Conservation (phyloP, 495 filamentous ascomycete species). For the Cercophora newfieldiana region DNA sequence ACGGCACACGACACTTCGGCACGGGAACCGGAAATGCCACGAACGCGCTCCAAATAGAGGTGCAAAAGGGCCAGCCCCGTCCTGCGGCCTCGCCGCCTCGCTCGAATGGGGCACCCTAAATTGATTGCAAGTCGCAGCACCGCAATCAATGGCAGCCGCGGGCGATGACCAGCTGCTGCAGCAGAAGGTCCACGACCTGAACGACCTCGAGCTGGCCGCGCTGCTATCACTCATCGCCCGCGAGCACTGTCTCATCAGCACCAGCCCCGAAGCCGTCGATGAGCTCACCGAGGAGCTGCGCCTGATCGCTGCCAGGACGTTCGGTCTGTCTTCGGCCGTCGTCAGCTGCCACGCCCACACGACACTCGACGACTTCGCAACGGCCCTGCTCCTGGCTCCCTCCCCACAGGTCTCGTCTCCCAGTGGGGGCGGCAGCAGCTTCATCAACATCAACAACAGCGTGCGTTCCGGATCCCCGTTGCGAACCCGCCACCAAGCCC, state of each 20-base stretch:
- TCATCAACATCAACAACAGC: constrained; percentile 21
- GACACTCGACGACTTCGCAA: constrained; percentile 76
- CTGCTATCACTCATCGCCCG: constrained; percentile 75
- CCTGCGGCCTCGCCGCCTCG: constrained; percentile 4
- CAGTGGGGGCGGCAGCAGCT: not conserved
- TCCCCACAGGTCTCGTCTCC: constrained; percentile 24
- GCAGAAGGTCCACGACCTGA: constrained; percentile 68
- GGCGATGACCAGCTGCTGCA: constrained; percentile 50
- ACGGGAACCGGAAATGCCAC: not conserved
- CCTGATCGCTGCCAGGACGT: constrained; percentile 67
- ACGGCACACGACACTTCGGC: constrained; percentile 2
- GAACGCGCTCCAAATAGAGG: not conserved
- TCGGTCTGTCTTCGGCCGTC: constrained; percentile 65
- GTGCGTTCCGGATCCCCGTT: constrained; percentile 39
- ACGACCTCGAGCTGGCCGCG: constrained; percentile 85
- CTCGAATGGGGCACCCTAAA: constrained; percentile 9
- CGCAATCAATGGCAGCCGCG: constrained; percentile 53
- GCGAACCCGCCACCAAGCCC: constrained; percentile 24
- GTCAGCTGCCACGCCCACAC: constrained; percentile 71
- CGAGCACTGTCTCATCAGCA: constrained; percentile 87
- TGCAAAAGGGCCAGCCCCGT: not conserved
- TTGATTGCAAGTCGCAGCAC: not conserved
- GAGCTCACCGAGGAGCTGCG: constrained; percentile 70
- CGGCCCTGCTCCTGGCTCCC: constrained; percentile 59
- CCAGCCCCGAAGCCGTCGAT: constrained; percentile 60